Evolutionary conservation across 2,329 filamentous ascomycete genomes (phyloP).

Genomic region (Coleophoma cylindrospora): DNA sequence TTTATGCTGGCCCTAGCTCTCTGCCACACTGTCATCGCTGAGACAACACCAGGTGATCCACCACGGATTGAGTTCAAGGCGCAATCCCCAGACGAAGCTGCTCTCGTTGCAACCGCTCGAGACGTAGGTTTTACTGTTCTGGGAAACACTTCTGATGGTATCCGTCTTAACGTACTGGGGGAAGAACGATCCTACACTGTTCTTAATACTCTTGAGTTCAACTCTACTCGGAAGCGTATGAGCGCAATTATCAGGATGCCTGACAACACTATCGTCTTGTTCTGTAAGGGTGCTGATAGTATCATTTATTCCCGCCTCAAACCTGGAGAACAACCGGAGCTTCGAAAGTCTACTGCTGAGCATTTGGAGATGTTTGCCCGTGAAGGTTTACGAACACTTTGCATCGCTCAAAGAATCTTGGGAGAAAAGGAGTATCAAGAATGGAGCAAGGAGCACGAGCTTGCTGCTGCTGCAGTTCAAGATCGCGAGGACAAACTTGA

Average conservation of each 20-base stretch:
- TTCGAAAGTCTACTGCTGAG: slow-evolving; percentile 79
- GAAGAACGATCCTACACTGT: slow-evolving; percentile 81
- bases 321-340: slow-evolving; percentile 77
- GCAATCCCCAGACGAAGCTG: slow-evolving; percentile 94
- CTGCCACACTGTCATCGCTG: slow-evolving; percentile 95
- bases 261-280: slow-evolving; percentile 79
- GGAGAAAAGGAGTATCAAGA: slow-evolving; percentile 75
- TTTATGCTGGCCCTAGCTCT: slow-evolving; percentile 95
- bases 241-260: slow-evolving; percentile 96
- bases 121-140: slow-evolving; percentile 95
- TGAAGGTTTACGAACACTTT: slow-evolving; percentile 90
- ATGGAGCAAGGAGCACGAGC: slow-evolving; percentile 85
- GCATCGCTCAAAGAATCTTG: slow-evolving; percentile 80
- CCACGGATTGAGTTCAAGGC: slow-evolving; percentile 94
- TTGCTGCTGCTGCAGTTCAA: slow-evolving; percentile 76
- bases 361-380: slow-evolving; percentile 96
- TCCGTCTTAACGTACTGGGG: slow-evolving; percentile 82
- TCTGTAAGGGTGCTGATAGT: slow-evolving; percentile 96
- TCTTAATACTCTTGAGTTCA: slow-evolving; percentile 95
- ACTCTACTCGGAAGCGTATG: slow-evolving; percentile 95
- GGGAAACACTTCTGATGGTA: slow-evolving; percentile 71
- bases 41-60: slow-evolving; percentile 82
- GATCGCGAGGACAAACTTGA: slow-evolving; percentile 93
- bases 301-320: slow-evolving; percentile 92
- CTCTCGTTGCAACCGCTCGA: slow-evolving; percentile 86